phyloP scores from a whole-genome alignment of 768 basidiomycete genomes.

The Pisolithus microcarpus region DNA sequence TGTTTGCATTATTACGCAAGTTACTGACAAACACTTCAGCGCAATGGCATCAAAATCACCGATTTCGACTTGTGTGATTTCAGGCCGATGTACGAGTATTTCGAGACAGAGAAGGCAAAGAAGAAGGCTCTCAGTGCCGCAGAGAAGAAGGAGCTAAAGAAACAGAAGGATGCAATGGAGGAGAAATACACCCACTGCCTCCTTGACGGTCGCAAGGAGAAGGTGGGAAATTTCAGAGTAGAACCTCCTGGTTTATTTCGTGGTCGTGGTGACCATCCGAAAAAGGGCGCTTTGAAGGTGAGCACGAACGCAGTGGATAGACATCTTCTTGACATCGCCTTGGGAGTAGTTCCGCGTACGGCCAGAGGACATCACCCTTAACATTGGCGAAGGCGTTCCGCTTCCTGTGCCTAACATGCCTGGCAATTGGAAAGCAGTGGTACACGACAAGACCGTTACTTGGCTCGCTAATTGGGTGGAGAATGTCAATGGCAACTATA shows the following conservation, averaged over 20 bases:
- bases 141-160: conserved; percentile 90
- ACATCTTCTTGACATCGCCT: conserved; percentile 7
- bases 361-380: conserved; percentile 94
- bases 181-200: conserved; percentile 77
- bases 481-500: conserved; percentile 91
- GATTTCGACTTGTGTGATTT: conserved; percentile 85
- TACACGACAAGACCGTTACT: conserved; percentile 93
- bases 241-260: conserved; percentile 98
- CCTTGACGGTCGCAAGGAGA: conserved; percentile 96
- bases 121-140: conserved; percentile 80
- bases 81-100: conserved; percentile 87
- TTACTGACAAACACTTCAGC: conserved; percentile 32
- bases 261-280: conserved; percentile 97
- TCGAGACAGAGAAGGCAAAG: conserved; percentile 87
- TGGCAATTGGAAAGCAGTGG: conserved; percentile 83
- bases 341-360: conserved; percentile 64
- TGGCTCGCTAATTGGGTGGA: conserved; percentile 99
- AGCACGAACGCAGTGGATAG: conserved; percentile 11
- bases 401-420: conserved; percentile 86
- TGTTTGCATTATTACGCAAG: conserved; percentile 2
- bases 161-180: conserved; percentile 76
- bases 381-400: conserved; percentile 73
- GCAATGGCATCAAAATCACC: conserved; percentile 66
- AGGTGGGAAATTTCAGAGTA: conserved; percentile 95
- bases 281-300: conserved; percentile 93